Base-by-base conservation (phyloP, 306 rosid genomes). In the Begonia peltatifolia region DNA sequence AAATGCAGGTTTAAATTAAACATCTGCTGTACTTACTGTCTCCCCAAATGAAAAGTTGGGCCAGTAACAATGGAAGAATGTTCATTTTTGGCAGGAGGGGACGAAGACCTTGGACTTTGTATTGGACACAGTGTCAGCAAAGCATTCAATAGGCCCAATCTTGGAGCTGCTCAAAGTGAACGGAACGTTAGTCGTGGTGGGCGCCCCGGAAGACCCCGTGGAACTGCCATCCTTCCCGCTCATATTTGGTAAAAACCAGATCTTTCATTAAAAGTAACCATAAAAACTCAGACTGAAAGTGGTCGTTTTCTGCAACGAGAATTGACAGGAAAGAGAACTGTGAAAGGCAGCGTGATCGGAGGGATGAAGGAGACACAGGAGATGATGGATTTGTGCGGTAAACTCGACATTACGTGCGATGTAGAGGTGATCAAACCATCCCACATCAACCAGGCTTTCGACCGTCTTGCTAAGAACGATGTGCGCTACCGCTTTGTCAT, bases 281-380 rank as follows among this genome's bases (percentile, higher is more conserved):
- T 17, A 23, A 18, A 11, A 16, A 36, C 35, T 13, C 3, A 9
- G 8, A 12, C 14, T 47, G 9, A 54, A 36, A 49, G 20, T 46
- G 55, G 41, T 2, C n/a, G 10, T 47, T 41, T 1, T 10, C 43
- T 6, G 14, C 12, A 16, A 6, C 9, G n/a, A 46, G 9, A 41
- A 18, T 58, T 35, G 15, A 14, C 69, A 78, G 92, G 87, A 0
- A 84, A 84, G 42, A 75, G 83, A 55, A 53, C 86, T 0, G 79
- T 80, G 60, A 84, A 78, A 67, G 94, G 94, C 16, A 80, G 86
- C 8, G 64, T 84, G n/a, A 84, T 84, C 2, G 94, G 94, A 51
- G 81, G 86, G 60, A 81, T 81, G 11, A 68, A 56, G 41, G 94
- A 81, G 20, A 84, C 86, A 0, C 79, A 77, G 59, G 84, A 84